phyloP scores from a whole-genome alignment of 345 rosid species.

The Eucalyptus regnans region DNA sequence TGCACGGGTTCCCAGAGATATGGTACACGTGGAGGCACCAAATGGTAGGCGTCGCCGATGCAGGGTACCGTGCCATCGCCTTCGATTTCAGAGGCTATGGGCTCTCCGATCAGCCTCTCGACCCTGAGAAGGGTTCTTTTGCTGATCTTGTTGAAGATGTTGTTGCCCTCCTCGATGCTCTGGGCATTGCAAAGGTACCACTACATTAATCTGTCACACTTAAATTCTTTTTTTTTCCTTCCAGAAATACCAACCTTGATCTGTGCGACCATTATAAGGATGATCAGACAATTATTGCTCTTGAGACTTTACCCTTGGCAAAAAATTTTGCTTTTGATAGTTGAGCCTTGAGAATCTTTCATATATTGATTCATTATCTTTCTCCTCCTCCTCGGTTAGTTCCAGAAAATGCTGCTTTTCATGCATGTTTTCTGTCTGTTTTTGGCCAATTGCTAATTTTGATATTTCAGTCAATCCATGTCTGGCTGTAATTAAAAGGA shows the following conservation, averaged over 20 bases:
- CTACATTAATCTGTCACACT: background rate
- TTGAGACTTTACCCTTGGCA: no score
- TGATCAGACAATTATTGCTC: no score
- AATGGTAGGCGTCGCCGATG: slow-evolving; percentile 20
- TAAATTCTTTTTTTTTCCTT: background rate
- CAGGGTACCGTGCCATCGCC: slow-evolving; percentile 20
- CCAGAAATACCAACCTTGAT: background rate
- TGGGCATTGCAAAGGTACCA: slow-evolving; percentile 13
- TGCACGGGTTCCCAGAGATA: slow-evolving; percentile 37
- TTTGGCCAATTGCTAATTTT: background rate
- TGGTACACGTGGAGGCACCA: slow-evolving; percentile 45
- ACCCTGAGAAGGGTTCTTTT: slow-evolving; percentile 16
- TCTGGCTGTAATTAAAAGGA: background rate
- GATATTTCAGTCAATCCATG: background rate
- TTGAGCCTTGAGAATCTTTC: background rate
- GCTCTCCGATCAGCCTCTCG: slow-evolving; percentile 18
- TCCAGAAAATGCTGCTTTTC: background rate
- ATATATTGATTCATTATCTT: background rate
- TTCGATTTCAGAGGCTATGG: slow-evolving; percentile 38
- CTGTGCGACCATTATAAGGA: no score
- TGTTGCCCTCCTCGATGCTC: slow-evolving; percentile 16
- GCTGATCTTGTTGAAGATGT: slow-evolving; percentile 16
- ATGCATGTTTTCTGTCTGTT: background rate
- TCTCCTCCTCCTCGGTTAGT: background rate
- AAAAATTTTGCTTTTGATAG: background rate